Percentiles rank a stretch among this genome's conserved stretches.
Conservation (phyloP, 2,329 filamentous ascomycete species). For the Scedosporium minutisporum region DNA sequence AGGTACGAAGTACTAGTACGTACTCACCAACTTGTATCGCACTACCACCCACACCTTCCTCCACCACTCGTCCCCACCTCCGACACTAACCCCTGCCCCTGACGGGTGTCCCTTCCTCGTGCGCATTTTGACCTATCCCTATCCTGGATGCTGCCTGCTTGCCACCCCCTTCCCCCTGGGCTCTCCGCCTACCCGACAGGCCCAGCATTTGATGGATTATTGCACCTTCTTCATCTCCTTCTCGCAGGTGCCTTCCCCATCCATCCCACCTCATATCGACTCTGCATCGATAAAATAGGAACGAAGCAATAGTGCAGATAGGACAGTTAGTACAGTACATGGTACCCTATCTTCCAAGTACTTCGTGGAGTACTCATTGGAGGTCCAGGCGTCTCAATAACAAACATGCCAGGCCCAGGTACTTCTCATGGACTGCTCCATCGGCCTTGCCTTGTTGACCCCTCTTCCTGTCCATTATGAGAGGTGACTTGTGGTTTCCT, state of each 20-base stretch:
- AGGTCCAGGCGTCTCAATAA: too few species aligned
- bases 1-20: too few species aligned
- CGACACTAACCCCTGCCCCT: neutral
- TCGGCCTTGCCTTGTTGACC: neutral
- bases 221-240: neutral
- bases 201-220: neutral
- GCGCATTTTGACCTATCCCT: neutral
- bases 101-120: neutral
- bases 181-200: neutral
- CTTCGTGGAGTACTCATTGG: too few species aligned
- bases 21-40: neutral
- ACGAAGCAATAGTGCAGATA: too few species aligned
- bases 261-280: too few species aligned
- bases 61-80: neutral
- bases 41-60: neutral
- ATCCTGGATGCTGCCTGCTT: neutral
- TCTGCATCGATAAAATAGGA: too few species aligned
- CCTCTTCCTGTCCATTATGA: neutral
- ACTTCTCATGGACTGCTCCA: neutral
- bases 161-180: neutral
- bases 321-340: too few species aligned
- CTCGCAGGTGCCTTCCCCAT: too few species aligned
- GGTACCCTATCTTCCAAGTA: too few species aligned
- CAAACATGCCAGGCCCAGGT: too few species aligned
- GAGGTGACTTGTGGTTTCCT: neutral